Conservation (phyloP, 345 rosid species). For the Melaleuca quinquenervia region DNA sequence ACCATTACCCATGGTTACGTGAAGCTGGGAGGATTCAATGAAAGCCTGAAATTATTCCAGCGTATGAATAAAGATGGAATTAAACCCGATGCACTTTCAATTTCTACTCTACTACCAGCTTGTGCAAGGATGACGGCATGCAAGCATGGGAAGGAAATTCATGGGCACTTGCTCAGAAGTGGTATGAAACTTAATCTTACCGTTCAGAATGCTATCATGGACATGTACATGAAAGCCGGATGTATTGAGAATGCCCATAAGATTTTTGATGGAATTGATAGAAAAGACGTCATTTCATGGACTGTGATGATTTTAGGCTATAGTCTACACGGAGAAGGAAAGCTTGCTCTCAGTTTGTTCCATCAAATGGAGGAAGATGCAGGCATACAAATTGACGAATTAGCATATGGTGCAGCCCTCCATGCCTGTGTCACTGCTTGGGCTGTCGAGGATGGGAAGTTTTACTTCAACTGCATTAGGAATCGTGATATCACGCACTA, state of each 20-base stretch:
- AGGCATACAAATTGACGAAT: slow-evolving; percentile 18
- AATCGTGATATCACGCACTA: slow-evolving; percentile 19
- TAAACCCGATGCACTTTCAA: slow-evolving; percentile 23
- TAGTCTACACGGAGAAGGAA: slow-evolving; percentile 39
- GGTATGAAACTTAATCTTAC: slow-evolving; percentile 13
- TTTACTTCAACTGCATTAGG: slow-evolving; percentile 23
- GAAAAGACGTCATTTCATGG: slow-evolving; percentile 36
- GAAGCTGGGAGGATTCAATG: slow-evolving; percentile 33
- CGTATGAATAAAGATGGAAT: slow-evolving; percentile 23
- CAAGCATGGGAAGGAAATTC: slow-evolving; percentile 40
- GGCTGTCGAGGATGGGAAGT: slow-evolving; percentile 25
- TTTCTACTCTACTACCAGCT: slow-evolving; percentile 33
- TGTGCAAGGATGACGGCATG: slow-evolving; percentile 38
- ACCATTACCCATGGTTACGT: slow-evolving; percentile 27
- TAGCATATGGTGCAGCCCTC: slow-evolving; percentile 23
- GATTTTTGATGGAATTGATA: slow-evolving; percentile 19
- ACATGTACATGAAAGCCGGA: slow-evolving; percentile 45
- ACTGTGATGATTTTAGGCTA: slow-evolving; percentile 39
- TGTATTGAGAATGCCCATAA: slow-evolving; percentile 20
- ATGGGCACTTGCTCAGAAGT: slow-evolving; percentile 35
- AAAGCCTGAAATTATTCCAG: slow-evolving; percentile 35
- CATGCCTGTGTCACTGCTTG: slow-evolving; percentile 36
- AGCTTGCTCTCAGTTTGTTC: slow-evolving; percentile 23
- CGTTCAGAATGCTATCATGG: slow-evolving; percentile 35
- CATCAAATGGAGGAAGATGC: slow-evolving; percentile 19